phyloP scores from a whole-genome alignment of 345 rosid species.

The Salix dunnii region DNA sequence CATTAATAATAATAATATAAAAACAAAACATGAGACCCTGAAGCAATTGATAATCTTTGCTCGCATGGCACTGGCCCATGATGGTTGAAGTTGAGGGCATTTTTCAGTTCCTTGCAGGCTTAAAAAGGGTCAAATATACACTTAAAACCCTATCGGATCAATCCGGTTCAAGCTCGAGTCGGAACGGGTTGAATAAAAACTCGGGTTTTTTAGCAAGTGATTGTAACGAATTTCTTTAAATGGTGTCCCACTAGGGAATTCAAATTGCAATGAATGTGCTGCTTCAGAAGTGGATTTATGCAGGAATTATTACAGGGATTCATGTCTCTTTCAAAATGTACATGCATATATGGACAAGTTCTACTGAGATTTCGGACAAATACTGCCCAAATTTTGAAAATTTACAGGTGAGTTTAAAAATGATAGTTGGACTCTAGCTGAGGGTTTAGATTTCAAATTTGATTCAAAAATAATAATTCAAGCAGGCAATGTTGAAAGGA shows the following conservation, averaged over 20 bases:
- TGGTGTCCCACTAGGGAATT: neutral
- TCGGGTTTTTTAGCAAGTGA: neutral
- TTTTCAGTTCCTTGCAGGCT: no score
- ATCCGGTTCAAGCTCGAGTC: no score
- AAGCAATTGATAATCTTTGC: neutral
- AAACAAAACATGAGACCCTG: neutral
- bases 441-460: neutral
- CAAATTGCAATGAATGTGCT: neutral
- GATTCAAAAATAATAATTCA: neutral
- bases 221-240: neutral
- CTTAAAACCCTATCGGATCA: no score
- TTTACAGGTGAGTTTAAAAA: neutral
- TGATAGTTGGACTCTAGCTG: neutral
- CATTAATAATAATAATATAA: neutral
- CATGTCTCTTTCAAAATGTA: neutral
- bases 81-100: neutral
- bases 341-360: neutral
- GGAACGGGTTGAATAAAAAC: no score
- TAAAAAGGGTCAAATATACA: no score
- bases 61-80: neutral
- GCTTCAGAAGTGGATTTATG: neutral
- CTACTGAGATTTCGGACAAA: neutral
- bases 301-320: neutral
- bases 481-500: neutral
- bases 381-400: neutral